Base-by-base conservation (phyloP, 2,329 filamentous ascomycete species). In the Aspergillus pseudoglaucus region DNA sequence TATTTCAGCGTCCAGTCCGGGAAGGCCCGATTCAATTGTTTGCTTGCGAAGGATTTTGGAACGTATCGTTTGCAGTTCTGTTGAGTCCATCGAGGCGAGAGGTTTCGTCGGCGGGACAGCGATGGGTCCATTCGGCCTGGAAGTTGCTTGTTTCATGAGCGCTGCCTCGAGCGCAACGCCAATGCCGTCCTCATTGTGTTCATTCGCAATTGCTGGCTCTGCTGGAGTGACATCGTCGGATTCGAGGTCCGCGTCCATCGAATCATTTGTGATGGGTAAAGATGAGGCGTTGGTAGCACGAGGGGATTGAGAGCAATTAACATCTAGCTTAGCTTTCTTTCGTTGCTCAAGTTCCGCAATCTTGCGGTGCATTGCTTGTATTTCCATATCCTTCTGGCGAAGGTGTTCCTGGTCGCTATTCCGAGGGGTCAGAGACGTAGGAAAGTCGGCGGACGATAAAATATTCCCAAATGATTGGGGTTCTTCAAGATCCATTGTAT, bases 311-410 rank as follows among this genome's bases (percentile, higher is more conserved):
- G 60, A 61, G 45, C 64, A 62, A 46, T 61, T 71, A 33, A 62
- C 59, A 45, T 58, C 62, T 46, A 66, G 58, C 47, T 70, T 74
- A n/a, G 68, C 62, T 52, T 69, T 72, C 40, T 68, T 68, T 38
- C 67, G 62, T 50, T 70, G 62, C 53, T 76, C 74, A 44, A 71
- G 61, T 49, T 77, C 75, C 12, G 75, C 74, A 48, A 80, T 77
- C 48, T 70, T 72, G 50, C 65, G 67, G 42, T 69, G 72, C 66
- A 77, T 70, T 22, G 62, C 65, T 50, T 71, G 65, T 42, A 78
- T 76, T 49, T 75, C 71, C 47, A 74, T 60, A 50, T 79, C 67
- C 53, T 74, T 78, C 30, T 67, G 63, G 33, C 68, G 68, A 39
- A 80, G 60, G 42, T 74, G 67, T 40, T 73, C 72, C 47, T 64